phyloP scores from a whole-genome alignment of 768 basidiomycete species.

The Brasilioporus rufonigricans region DNA sequence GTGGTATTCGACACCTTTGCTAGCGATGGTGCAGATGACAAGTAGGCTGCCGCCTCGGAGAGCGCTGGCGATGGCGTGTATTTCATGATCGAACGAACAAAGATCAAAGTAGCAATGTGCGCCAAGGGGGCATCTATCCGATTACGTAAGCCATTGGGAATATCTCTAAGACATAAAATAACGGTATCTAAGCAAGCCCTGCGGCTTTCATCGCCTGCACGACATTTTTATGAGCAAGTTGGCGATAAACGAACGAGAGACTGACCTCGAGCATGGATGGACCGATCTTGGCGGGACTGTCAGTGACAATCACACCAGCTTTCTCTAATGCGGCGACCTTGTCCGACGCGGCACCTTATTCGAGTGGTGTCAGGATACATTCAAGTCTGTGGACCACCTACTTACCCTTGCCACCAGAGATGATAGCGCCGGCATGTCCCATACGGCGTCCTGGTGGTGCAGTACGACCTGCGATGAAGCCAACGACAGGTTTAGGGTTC shows the following conservation, averaged over 20 bases:
- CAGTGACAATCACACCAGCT: slow-evolving; percentile 91
- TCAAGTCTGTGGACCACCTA: not conserved
- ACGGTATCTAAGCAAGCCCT: slow-evolving; percentile 53
- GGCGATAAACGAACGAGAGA: not conserved
- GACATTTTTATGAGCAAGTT: slow-evolving; percentile 3
- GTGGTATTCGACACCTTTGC: slow-evolving; percentile 53
- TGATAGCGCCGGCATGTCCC: slow-evolving; percentile 98
- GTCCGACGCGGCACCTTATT: slow-evolving; percentile 80
- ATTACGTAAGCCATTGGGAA: slow-evolving; percentile 37
- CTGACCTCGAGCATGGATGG: slow-evolving; percentile 81
- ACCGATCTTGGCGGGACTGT: slow-evolving; percentile 96
- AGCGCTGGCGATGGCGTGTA: slow-evolving; percentile 44
- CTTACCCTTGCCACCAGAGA: slow-evolving; percentile 93
- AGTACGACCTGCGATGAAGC: slow-evolving; percentile 96
- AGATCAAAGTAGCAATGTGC: not conserved
- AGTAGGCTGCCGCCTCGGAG: slow-evolving; percentile 58
- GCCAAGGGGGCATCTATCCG: slow-evolving; percentile 9
- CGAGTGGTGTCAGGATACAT: not conserved
- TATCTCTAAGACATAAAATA: slow-evolving; percentile 5
- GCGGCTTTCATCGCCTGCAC: slow-evolving; percentile 75
- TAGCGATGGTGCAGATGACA: slow-evolving; percentile 56
- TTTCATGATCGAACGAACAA: slow-evolving; percentile 15
- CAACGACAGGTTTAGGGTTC: slow-evolving; percentile 93
- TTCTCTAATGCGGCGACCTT: slow-evolving; percentile 89
- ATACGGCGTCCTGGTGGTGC: slow-evolving; percentile 97